Conservation (phyloP, 164 flowering plant species). For the Stephania japonica region DNA sequence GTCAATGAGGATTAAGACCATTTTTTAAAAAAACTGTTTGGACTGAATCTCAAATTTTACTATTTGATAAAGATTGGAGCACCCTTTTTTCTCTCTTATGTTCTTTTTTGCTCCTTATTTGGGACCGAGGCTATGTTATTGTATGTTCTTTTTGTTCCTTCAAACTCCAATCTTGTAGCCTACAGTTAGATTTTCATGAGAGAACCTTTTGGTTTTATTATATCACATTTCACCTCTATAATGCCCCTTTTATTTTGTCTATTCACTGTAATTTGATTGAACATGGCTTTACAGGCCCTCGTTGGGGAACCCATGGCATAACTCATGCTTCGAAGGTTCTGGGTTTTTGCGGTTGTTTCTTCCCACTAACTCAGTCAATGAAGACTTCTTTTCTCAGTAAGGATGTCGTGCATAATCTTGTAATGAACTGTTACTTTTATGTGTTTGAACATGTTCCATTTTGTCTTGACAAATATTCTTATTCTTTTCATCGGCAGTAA, state of each 20-base stretch:
- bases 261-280: not conserved
- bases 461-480: not conserved
- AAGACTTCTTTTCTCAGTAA: constrained; percentile 79
- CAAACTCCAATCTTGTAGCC: too few relatives aligned
- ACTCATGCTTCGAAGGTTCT: constrained; percentile 88
- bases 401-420: constrained; percentile 16
- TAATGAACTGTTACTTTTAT: not conserved
- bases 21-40: too few relatives aligned
- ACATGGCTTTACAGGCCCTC: constrained; percentile 45
- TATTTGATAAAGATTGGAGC: too few relatives aligned
- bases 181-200: not conserved
- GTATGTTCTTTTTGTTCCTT: too few relatives aligned
- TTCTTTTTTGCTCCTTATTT: too few relatives aligned
- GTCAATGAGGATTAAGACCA: too few relatives aligned
- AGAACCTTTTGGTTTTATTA: not conserved
- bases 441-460: constrained; percentile 4
- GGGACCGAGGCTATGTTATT: too few relatives aligned
- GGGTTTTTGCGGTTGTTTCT: constrained; percentile 90
- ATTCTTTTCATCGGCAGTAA: constrained; percentile 38
- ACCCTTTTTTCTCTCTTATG: too few relatives aligned
- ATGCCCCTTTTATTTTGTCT: not conserved
- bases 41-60: too few relatives aligned
- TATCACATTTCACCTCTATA: not conserved
- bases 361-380: constrained; percentile 81
- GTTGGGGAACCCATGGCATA: constrained; percentile 97